Evolutionary conservation across 768 basidiomycete genomes (phyloP).

Genomic region (Hygrocybe coccinea): DNA sequence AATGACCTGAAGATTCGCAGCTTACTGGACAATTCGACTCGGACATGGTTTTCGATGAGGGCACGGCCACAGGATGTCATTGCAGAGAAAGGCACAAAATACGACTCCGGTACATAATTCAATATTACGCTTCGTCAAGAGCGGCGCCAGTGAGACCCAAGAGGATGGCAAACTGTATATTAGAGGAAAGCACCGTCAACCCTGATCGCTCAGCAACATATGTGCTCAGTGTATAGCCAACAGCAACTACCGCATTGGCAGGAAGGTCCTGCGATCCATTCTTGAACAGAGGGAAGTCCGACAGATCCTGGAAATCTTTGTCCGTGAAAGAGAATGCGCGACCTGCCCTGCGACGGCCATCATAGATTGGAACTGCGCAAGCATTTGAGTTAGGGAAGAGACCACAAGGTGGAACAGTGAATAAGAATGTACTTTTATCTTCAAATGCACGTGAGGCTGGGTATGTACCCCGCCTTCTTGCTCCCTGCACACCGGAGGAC

Average conservation of each 20-base stretch:
- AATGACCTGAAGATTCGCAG: no score
- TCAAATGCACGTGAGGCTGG: not conserved
- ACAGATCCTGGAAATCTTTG: not conserved
- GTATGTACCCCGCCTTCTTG: not conserved
- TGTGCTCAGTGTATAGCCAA: not conserved
- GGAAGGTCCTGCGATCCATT: not conserved
- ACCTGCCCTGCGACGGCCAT: not conserved
- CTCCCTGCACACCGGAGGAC: not conserved
- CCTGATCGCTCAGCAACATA: not conserved
- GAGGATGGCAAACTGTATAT: not conserved
- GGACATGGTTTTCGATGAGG: no score
- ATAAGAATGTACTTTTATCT: not conserved
- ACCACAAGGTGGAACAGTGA: not conserved
- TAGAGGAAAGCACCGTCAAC: not conserved
- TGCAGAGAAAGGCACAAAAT: not conserved
- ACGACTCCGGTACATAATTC: not conserved
- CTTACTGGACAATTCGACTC: no score
- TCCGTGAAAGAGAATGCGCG: not conserved
- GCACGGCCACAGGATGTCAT: no score
- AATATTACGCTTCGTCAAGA: not conserved
- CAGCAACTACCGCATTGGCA: not conserved
- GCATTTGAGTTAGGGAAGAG: not conserved
- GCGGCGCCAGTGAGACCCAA: not conserved
- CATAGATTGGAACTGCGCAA: conserved; percentile 6
- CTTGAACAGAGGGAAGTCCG: not conserved